Evolutionary conservation across 805 yeast species (phyloP).

Genomic region (Kuraishia ogatae): DNA sequence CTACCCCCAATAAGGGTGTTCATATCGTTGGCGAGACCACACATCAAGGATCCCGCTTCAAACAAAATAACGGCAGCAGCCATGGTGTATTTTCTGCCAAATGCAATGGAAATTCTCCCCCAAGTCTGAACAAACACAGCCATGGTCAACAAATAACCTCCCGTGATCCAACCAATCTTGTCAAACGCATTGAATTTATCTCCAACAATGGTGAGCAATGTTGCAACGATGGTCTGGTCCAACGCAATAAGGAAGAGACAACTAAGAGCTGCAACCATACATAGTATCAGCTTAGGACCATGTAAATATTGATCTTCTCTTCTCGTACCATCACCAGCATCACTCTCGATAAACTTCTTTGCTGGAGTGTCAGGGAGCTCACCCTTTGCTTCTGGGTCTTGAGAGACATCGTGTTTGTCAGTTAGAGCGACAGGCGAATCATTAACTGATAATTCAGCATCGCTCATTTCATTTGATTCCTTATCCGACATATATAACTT

Average conservation of each 20-base stretch:
- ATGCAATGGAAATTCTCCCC: slow-evolving; percentile 46
- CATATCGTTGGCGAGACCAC: slow-evolving; percentile 48
- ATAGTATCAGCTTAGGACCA: slow-evolving; percentile 12
- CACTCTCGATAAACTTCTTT: slow-evolving; percentile 14
- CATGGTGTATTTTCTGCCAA: slow-evolving; percentile 49
- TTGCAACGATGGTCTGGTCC: slow-evolving; percentile 50
- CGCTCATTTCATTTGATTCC: background rate
- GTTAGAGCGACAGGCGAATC: background rate
- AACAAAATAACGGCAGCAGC: slow-evolving; percentile 42
- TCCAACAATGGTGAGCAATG: slow-evolving; percentile 41
- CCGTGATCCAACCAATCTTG: slow-evolving; percentile 49
- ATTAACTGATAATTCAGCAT: background rate
- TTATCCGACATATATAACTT: background rate
- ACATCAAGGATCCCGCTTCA: slow-evolving; percentile 52
- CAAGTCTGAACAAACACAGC: slow-evolving; percentile 47
- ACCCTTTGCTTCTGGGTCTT: background rate
- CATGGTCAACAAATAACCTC: slow-evolving; percentile 47
- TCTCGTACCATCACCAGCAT: slow-evolving; percentile 29
- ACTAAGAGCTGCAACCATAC: slow-evolving; percentile 6
- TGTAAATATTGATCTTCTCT: slow-evolving; percentile 17
- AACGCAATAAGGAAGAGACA: slow-evolving; percentile 29
- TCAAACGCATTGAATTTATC: slow-evolving; percentile 38
- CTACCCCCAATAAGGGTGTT: slow-evolving; percentile 63
- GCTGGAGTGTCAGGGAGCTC: background rate
- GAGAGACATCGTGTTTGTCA: background rate